A percentile compares a stretch with the other conserved stretches of the same genome.
Evolutionary conservation across 805 yeast genomes (phyloP).

Genomic region (Teunomyces funiuensis): DNA sequence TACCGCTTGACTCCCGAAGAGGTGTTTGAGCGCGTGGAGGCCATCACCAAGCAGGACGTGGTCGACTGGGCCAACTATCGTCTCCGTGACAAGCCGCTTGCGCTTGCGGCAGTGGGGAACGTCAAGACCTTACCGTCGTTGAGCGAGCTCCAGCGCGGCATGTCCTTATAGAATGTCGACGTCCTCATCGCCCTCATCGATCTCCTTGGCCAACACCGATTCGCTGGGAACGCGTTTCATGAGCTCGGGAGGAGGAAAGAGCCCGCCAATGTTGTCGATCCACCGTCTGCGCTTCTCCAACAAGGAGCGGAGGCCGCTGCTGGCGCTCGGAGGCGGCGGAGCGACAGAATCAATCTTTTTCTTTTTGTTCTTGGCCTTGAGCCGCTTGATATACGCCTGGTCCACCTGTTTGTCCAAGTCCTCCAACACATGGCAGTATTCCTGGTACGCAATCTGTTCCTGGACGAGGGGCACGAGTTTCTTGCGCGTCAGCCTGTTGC

Average conservation of each 20-base stretch:
- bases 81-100: constrained; percentile 73
- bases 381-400: constrained; percentile 83
- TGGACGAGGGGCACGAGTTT: constrained; percentile 70
- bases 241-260: constrained; percentile 63
- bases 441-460: constrained; percentile 93
- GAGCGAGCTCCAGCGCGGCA: constrained; percentile 48
- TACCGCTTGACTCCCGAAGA: constrained; percentile 70
- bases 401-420: constrained; percentile 96
- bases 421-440: constrained; percentile 83
- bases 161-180: constrained; percentile 20
- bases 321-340: constrained; percentile 66
- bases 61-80: constrained; percentile 85
- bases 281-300: constrained; percentile 86
- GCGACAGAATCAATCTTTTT: constrained; percentile 48
- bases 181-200: constrained; percentile 25
- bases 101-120: constrained; percentile 90
- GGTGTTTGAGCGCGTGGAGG: constrained; percentile 71
- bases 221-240: constrained; percentile 77
- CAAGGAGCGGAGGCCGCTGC: constrained; percentile 72
- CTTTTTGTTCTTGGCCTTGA: constrained; percentile 68
- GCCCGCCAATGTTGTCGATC: constrained; percentile 86
- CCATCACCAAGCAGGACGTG: constrained; percentile 76
- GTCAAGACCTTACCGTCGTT: constrained; percentile 70
- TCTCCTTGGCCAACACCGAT: constrained; percentile 50
- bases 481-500: constrained; percentile 68